Conservation (phyloP, 1,139 yeast genomes). For the Candida glucosophila region DNA sequence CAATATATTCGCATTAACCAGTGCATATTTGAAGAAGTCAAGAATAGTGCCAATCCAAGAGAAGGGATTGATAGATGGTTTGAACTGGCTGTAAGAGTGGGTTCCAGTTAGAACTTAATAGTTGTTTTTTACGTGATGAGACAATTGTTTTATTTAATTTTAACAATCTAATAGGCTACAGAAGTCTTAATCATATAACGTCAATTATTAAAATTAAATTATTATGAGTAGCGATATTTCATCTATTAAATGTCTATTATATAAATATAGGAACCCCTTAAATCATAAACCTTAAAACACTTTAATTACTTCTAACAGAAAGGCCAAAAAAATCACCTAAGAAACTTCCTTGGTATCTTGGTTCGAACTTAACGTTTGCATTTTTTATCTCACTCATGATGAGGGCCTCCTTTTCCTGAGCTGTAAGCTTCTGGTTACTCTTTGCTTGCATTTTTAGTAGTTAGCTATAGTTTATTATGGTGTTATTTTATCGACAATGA, state of each 20-base stretch:
- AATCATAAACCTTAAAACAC: too few relatives aligned
- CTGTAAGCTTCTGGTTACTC: slow-evolving; percentile 15
- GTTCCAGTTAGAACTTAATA: not conserved
- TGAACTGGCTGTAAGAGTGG: slow-evolving; percentile 15
- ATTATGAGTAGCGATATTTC: too few relatives aligned
- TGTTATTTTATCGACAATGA: too few relatives aligned
- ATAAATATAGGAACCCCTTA: too few relatives aligned
- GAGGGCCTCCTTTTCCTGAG: slow-evolving; percentile 40
- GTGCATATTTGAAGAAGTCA: slow-evolving; percentile 23
- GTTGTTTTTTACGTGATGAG: too few relatives aligned
- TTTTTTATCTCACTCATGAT: slow-evolving; percentile 42
- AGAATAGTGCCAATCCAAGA: slow-evolving; percentile 21
- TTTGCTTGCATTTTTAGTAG: not conserved
- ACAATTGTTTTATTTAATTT: too few relatives aligned
- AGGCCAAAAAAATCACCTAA: slow-evolving; percentile 38
- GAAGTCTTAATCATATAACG: too few relatives aligned
- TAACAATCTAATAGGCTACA: too few relatives aligned
- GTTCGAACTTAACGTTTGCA: slow-evolving; percentile 24
- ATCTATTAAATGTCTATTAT: too few relatives aligned
- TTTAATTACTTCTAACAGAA: slow-evolving; percentile 10
- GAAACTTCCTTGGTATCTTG: slow-evolving; percentile 36
- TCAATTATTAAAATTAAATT: too few relatives aligned
- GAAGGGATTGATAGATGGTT: slow-evolving; percentile 39
- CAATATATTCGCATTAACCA: slow-evolving; percentile 36
- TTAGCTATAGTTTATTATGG: too few relatives aligned